A percentile compares a stretch with the other conserved stretches of the same genome.
phyloP scores from a whole-genome alignment of 345 rosid species.

The Eucalyptus coolabah region DNA sequence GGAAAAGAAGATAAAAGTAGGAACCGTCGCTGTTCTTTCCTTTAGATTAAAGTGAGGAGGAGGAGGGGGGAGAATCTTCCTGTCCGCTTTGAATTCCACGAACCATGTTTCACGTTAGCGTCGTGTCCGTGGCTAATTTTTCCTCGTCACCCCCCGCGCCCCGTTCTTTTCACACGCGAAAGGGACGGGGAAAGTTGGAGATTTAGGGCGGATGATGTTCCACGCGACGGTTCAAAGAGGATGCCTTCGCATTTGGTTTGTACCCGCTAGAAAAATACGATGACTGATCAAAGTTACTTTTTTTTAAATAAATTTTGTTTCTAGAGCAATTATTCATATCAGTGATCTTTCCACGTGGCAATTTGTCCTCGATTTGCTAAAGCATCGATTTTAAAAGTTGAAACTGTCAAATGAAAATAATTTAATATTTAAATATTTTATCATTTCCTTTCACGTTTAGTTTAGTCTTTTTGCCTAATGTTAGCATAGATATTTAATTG shows the following conservation, averaged over 20 bases:
- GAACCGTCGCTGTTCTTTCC: not conserved
- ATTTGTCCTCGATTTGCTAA: not conserved
- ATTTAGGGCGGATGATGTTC: not conserved
- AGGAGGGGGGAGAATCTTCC: not conserved
- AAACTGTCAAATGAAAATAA: too few relatives aligned
- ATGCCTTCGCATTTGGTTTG: not conserved
- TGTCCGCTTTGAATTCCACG: not conserved
- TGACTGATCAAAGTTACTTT: not conserved
- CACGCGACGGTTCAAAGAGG: not conserved
- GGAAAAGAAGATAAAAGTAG: not conserved
- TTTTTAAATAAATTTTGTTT: not conserved
- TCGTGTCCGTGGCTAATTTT: not conserved
- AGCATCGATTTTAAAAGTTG: too few relatives aligned
- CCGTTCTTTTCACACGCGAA: not conserved
- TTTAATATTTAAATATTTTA: too few relatives aligned
- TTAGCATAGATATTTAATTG: too few relatives aligned
- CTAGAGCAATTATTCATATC: not conserved
- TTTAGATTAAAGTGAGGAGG: not conserved
- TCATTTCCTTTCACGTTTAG: too few relatives aligned
- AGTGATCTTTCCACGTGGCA: not conserved
- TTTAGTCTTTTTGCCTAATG: fast-evolving
- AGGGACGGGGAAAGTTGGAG: not conserved
- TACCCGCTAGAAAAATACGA: not conserved
- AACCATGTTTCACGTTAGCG: not conserved
- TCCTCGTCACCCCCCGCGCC: not conserved